Evolutionary conservation across 169 alveolate species (phyloP).

Genomic region (Perkinsus olseni): DNA sequence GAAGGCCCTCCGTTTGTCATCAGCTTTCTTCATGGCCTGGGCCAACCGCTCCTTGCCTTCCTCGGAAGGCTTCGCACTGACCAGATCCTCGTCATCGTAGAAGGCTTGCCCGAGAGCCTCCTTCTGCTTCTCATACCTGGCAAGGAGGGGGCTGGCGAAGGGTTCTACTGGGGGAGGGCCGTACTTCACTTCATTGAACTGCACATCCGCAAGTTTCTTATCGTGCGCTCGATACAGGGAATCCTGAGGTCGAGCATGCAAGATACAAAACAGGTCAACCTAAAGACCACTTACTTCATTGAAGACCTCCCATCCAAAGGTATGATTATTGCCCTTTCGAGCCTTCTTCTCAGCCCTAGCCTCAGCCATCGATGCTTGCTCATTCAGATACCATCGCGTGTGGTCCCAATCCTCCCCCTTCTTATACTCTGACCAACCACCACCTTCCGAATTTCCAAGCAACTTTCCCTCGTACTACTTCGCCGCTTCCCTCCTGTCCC

Average conservation of each 20-base stretch:
- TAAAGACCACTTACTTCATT: constrained; percentile 29
- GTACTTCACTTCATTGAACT: background rate
- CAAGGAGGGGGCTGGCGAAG: background rate
- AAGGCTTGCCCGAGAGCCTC: background rate
- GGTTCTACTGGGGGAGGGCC: background rate
- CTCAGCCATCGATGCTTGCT: background rate
- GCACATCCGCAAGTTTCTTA: constrained; percentile 24
- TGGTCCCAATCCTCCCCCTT: background rate
- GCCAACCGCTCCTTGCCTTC: background rate
- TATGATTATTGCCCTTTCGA: constrained; percentile 30
- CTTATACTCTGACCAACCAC: background rate
- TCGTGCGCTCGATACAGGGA: constrained; percentile 66
- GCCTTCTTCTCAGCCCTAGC: background rate
- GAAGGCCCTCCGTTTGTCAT: background rate
- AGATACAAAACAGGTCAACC: background rate
- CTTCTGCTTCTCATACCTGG: background rate
- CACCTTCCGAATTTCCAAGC: too few species aligned
- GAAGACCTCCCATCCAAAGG: constrained; percentile 71
- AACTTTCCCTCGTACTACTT: background rate
- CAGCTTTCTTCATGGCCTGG: background rate
- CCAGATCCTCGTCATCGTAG: background rate
- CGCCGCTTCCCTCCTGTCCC: background rate
- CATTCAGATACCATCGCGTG: background rate
- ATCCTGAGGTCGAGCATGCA: constrained; percentile 26
- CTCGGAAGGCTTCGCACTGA: constrained; percentile 1